Percentiles rank a stretch among this genome's conserved stretches.
Evolutionary conservation across 2,329 filamentous ascomycete species (phyloP).

Genomic region (Dissoconium aciculare): DNA sequence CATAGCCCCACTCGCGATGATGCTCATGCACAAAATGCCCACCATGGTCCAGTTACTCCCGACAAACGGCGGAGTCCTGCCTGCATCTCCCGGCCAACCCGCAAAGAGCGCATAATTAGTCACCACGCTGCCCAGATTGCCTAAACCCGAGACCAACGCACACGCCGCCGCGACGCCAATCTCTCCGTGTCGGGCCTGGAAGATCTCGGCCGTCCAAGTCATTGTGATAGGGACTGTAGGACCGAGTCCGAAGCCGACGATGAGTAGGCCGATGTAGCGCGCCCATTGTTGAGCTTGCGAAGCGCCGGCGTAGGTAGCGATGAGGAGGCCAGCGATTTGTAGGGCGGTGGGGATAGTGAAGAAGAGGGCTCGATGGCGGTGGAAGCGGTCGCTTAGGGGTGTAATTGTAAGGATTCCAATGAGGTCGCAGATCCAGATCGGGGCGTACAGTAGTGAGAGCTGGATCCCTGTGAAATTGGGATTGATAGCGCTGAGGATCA

Average conservation of each 20-base stretch:
- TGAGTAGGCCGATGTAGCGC: constrained; percentile 72
- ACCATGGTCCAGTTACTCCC: constrained; percentile 75
- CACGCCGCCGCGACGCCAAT: constrained; percentile 78
- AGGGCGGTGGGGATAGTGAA: constrained; percentile 62
- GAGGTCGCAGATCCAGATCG: constrained; percentile 76
- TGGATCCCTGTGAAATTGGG: constrained; percentile 56
- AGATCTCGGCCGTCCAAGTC: constrained; percentile 85
- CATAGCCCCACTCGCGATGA: constrained; percentile 56
- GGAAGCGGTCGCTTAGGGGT: constrained; percentile 75
- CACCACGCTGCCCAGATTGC: constrained; percentile 71
- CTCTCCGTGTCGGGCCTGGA: constrained; percentile 77
- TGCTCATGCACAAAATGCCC: constrained; percentile 65
- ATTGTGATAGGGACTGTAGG: constrained; percentile 87
- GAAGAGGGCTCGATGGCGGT: constrained; percentile 62
- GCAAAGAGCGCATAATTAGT: constrained; percentile 83
- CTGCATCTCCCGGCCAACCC: constrained; percentile 67
- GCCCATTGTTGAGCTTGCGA: constrained; percentile 51
- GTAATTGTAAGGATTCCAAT: constrained; percentile 75
- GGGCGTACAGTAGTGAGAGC: constrained; percentile 70
- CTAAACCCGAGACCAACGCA: constrained; percentile 72
- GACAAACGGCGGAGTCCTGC: constrained; percentile 23
- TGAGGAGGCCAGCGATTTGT: constrained; percentile 68
- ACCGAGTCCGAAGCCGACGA: constrained; percentile 80
- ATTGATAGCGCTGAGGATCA: constrained; percentile 72
- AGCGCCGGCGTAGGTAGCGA: constrained; percentile 59